A percentile compares a stretch with the other conserved stretches of the same genome.
phyloP scores from a whole-genome alignment of 805 yeast genomes.

The Lachancea mirantina region DNA sequence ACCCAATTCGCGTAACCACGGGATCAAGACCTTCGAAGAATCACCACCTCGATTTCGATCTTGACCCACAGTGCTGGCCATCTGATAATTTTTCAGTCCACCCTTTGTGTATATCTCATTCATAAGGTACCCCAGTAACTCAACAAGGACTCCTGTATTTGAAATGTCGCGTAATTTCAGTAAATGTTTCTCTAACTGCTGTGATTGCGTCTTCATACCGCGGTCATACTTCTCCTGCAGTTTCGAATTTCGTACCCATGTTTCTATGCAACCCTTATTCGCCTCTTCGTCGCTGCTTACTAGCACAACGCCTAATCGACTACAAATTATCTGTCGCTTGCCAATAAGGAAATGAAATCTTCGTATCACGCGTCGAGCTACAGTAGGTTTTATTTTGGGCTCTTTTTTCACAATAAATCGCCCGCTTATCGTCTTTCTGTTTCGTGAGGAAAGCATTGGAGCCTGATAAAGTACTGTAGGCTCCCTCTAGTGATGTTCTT shows the following conservation, averaged over 20 bases:
- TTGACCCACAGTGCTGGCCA: conserved; percentile 84
- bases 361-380: conserved; percentile 70
- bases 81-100: conserved; percentile 72
- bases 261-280: conserved; percentile 20
- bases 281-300: conserved; percentile 15
- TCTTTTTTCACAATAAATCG: conserved; percentile 24
- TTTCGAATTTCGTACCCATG: conserved; percentile 7
- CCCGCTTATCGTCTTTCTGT: conserved; percentile 32
- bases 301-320: conserved; percentile 22
- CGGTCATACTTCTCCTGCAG: conserved; percentile 6
- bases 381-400: conserved; percentile 57
- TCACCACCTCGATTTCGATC: conserved; percentile 78
- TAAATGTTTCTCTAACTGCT: conserved; percentile 12
- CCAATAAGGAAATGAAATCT: conserved; percentile 68
- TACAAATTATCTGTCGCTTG: conserved; percentile 38
- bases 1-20: conserved; percentile 48
- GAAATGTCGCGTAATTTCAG: conserved; percentile 10
- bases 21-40: conserved; percentile 72
- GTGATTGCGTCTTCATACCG: conserved; percentile 9
- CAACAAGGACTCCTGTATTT: conserved; percentile 15
- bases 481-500: no score
- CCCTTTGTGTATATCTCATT: conserved; percentile 60
- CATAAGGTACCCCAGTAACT: conserved; percentile 47
- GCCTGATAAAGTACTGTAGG: no score
- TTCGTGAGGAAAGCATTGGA: no score